These are phyloP conservation scores for Hymenotorrendiella dingleyae DNA, from an alignment of 2,329 filamentous ascomycete species.

Conservation along the genomic window DNA sequence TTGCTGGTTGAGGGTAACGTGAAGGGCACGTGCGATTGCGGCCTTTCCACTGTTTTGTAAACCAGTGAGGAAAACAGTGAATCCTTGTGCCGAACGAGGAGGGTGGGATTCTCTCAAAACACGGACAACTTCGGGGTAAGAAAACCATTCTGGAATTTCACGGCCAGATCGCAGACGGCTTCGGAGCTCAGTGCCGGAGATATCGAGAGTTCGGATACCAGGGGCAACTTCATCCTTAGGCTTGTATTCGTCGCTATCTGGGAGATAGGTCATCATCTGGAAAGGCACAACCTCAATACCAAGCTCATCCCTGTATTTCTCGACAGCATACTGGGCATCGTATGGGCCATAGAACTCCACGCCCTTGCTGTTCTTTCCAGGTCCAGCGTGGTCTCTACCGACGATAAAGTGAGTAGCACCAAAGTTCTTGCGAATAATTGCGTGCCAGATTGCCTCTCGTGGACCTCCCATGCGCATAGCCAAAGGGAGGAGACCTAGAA, in stretches of 20 bases:
- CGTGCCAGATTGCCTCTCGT: conserved; percentile 98
- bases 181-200: conserved; percentile 85
- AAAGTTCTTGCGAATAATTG: conserved; percentile 99
- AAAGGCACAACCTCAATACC: conserved; percentile 98
- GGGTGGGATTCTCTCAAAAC: conserved; percentile 96
- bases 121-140: conserved; percentile 95
- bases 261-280: conserved; percentile 99
- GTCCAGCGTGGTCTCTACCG: conserved; percentile 94
- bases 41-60: conserved; percentile 98
- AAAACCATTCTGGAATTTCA: conserved; percentile 99
- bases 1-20: conserved; percentile 97
- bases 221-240: conserved; percentile 84
- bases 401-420: conserved; percentile 99
- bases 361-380: conserved; percentile 96
- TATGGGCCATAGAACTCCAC: conserved; percentile 98
- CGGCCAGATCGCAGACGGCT: conserved; percentile 83
- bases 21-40: conserved; percentile 87
- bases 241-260: conserved; percentile 93
- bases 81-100: conserved; percentile 83
- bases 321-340: conserved; percentile 91
- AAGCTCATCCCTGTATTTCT: conserved; percentile 94
- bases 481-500: conserved; percentile 86
- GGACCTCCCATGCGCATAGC: conserved; percentile 99
- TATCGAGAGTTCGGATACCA: conserved; percentile 80
- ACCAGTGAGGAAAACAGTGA: conserved; percentile 96